Evolutionary conservation across 2,329 filamentous ascomycete species (phyloP), one percentile per base, ranked within the genome.

Genomic region (Ophiostoma perfectum): DNA sequence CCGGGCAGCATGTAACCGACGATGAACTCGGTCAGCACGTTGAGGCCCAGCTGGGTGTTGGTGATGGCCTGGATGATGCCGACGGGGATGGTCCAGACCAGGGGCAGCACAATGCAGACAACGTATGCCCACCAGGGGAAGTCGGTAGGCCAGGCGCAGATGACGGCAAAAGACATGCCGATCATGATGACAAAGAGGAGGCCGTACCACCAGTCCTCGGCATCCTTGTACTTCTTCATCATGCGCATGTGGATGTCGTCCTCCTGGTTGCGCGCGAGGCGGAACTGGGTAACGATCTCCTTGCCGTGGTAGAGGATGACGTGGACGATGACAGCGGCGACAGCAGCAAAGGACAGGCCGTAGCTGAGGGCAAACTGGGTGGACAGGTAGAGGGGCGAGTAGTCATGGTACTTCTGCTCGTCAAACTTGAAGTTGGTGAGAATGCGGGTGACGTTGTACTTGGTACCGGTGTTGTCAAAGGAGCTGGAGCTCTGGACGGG

Each of bases 1-100:
- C 90, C 90, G 0, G 89, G 89, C 71, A 91, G 88, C 73, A 92
- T 90, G 74, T 92, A 92, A 1, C 90, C 90, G 69, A 87, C 86
- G 4, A 93, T 79, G 71, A 92, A 91, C 78, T 91, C 89, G 0
- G 89, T 90, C 71, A 92, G 79, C 39, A 93, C 72, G 71, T 92
- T 92, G 47, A 92, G 80, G 1, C 88, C 88, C 49, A 91, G 87
- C 79, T 90, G 80, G 75, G 89, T 88, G 74, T 90, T 87, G 4
- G 89, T 90, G 4, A 88, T 82, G 49, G 88, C 90, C 73, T 90
- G 84, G 45, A 92, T 86, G 69, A 91, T 83, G 66, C 86, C 86
- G 67, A 87, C 84, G 9, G 86, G 86, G 38, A 88, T 81, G 66
- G 85, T 80, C 83, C 85, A 87, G 45, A 88, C 73, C 47, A 86